These are phyloP conservation scores for Syncephalis plumigaleata DNA, from an alignment of 371 early-diverging fungal genomes.

Conservation along the genomic window DNA sequence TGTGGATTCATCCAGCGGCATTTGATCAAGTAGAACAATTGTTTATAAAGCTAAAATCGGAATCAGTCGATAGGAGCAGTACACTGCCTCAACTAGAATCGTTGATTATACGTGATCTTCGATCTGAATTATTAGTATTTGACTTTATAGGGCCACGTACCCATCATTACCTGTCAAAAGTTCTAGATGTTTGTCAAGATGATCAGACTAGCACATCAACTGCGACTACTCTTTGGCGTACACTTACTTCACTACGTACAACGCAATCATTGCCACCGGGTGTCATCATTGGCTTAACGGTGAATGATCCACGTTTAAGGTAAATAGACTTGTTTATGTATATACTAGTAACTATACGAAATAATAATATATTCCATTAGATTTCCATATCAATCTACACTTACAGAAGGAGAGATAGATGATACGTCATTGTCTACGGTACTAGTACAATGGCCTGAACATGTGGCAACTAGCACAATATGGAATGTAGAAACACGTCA, in stretches of 20 bases:
- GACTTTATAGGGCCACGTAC: constrained; percentile 66
- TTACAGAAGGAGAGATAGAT: constrained; percentile 12
- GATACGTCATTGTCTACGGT: constrained; percentile 5
- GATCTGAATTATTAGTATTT: constrained; percentile 28
- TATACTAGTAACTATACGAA: not conserved
- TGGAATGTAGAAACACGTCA: constrained; percentile 37
- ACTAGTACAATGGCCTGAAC: constrained; percentile 36
- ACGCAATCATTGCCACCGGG: constrained; percentile 51
- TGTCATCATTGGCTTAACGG: constrained; percentile 36
- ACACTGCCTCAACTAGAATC: not conserved
- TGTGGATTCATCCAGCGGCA: constrained; percentile 49
- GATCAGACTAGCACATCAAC: not conserved
- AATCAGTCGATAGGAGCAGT: constrained; percentile 6
- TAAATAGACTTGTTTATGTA: constrained; percentile 10
- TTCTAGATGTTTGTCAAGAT: not conserved
- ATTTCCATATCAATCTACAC: constrained; percentile 47
- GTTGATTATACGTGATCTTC: constrained; percentile 4
- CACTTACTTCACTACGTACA: constrained; percentile 24
- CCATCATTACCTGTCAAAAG: constrained; percentile 11
- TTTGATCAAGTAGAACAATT: constrained; percentile 15
- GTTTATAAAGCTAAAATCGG: constrained; percentile 5
- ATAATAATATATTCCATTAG: constrained; percentile 16
- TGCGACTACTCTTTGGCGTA: constrained; percentile 17
- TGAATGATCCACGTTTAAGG: constrained; percentile 57
- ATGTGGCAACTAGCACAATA: constrained; percentile 26